Conservation (phyloP, 208 protist species). For the Phytomonas sp. region DNA sequence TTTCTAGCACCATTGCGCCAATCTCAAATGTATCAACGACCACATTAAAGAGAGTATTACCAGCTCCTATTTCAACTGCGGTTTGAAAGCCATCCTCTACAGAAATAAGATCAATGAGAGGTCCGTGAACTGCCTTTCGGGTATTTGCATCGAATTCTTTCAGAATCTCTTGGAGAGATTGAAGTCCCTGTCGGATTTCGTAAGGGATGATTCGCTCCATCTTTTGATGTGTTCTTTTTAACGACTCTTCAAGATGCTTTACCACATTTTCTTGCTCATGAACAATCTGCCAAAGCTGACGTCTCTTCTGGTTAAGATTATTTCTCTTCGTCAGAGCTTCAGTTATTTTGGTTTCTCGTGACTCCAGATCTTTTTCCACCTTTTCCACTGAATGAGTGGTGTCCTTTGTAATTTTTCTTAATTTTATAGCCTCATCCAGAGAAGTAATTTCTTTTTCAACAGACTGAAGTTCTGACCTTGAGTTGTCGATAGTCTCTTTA, state of each 20-base stretch:
- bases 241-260: slow-evolving; percentile 42
- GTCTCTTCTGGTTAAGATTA: slow-evolving; percentile 58
- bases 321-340: slow-evolving; percentile 35
- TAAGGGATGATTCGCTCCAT: slow-evolving; percentile 56
- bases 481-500: slow-evolving; percentile 33
- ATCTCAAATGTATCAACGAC: slow-evolving; percentile 96
- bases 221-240: slow-evolving; percentile 31
- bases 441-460: slow-evolving; percentile 30
- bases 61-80: slow-evolving; percentile 93
- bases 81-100: slow-evolving; percentile 82
- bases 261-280: slow-evolving; percentile 65
- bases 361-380: slow-evolving; percentile 39
- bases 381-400: slow-evolving; percentile 20
- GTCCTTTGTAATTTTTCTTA: slow-evolving; percentile 19
- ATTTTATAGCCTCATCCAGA: slow-evolving; percentile 16
- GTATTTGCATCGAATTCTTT: slow-evolving; percentile 28
- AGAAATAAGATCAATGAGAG: slow-evolving; percentile 93
- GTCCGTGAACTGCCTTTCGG: slow-evolving; percentile 86
- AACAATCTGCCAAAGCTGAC: slow-evolving; percentile 66
- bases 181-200: slow-evolving; percentile 84
- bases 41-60: slow-evolving; percentile 95
- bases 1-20: slow-evolving; percentile 81
- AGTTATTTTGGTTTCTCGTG: slow-evolving; percentile 30
- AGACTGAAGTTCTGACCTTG: slow-evolving; percentile 29
- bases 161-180: slow-evolving; percentile 70